Evolutionary conservation across 768 basidiomycete genomes (phyloP).

Genomic region (Hygrocybe coccinea): DNA sequence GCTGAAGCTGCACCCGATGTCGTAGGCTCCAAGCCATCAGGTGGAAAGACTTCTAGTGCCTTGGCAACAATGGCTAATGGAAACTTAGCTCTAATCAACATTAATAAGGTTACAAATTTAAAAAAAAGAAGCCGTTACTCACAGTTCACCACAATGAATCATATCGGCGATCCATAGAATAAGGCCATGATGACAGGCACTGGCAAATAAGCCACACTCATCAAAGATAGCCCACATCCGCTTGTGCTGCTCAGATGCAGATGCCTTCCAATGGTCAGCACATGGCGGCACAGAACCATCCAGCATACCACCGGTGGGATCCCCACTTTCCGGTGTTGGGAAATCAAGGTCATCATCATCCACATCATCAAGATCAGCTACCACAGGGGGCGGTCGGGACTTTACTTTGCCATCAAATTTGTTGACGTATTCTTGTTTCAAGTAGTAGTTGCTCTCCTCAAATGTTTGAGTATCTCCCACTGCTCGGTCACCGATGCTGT

Average conservation of each 20-base stretch:
- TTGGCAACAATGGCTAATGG: conserved; percentile 15
- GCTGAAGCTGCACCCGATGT: conserved; percentile 26
- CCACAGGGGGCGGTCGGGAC: not conserved
- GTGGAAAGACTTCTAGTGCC: conserved; percentile 17
- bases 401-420: conserved; percentile 2
- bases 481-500: conserved; percentile 5
- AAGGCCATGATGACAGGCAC: conserved; percentile 28
- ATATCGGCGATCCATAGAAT: conserved; percentile 21
- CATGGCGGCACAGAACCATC: not conserved
- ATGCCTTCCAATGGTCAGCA: conserved; percentile 6
- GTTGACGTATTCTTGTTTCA: conserved; percentile 3
- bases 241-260: not conserved
- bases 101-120: not conserved
- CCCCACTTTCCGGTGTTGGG: too few species aligned
- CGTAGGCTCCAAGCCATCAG: conserved; percentile 16
- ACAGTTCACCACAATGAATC: conserved; percentile 26
- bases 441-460: conserved; percentile 1
- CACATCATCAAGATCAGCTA: not conserved
- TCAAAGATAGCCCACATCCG: conserved; percentile 30
- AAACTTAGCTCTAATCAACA: conserved; percentile 19
- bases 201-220: conserved; percentile 28
- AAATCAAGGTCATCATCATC: conserved; percentile 5
- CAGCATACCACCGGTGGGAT: too few species aligned
- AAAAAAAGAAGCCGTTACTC: conserved; percentile 5
- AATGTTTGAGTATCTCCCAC: conserved; percentile 3